Evolutionary conservation across 169 alveolate species (phyloP), one percentile per base, ranked within the genome.

Genomic region (Blepharisma undulans): DNA sequence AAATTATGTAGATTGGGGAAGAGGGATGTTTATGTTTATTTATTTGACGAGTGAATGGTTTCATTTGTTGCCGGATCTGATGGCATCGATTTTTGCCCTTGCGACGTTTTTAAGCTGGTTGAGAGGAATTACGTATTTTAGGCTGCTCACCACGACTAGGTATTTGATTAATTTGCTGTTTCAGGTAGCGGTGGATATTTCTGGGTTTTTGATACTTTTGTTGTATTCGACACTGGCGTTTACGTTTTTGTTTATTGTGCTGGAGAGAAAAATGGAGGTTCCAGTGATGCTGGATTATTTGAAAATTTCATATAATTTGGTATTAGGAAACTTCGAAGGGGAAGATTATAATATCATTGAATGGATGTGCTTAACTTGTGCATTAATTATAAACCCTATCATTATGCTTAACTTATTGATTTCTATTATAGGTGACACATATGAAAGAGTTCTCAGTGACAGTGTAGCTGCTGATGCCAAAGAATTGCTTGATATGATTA

Each of bases 91-190:
- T 18, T 60, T 84, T n/a, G 33, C 77, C 4, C 21, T 84, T 18
- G 77, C 60, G 22, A 84, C 36, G 16, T 48, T 60, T 33, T 48
- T 84, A 36, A 22, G 61, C 12, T 84, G 33, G 25, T 10, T 84
- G 19, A 86, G 91, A 86, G 91, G 91, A 29, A 66, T 86, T 32
- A 29, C 84, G n/a, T 86, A 86, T 12, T 86, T 86, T 48, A 86
- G 91, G 36, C 91, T 86, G 7, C 36, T 71, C 2, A 60, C 29
- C 25, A 66, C 25, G 25, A 86, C 91, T 19, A 2, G 91, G 36
- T 86, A 86, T 72, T 25, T 86, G n/a, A 66, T 72, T n/a, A 86
- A 60, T 72, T 32, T 86, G 72, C 7, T 86, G 0, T 71, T 71
- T 7, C 84, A 72, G 72, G 91, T 86, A 7, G 27, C 29, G 0